These are phyloP conservation scores for Friedmanniomyces endolithicus DNA, from an alignment of 495 filamentous ascomycete species.

Conservation along the genomic window DNA sequence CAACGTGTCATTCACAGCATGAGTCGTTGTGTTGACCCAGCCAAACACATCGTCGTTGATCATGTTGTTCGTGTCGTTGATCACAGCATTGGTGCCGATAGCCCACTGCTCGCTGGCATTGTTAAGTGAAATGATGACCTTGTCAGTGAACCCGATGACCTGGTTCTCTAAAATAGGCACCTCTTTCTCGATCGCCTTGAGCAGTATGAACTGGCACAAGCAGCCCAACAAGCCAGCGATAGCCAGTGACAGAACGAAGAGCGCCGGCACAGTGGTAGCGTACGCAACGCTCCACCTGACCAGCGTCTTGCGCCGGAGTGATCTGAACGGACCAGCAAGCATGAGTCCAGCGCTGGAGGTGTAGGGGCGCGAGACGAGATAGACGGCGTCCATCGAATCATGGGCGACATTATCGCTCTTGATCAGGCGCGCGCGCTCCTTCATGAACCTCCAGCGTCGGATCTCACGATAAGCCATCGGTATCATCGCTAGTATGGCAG, in stretches of 20 bases:
- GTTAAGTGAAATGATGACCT: conserved; percentile 60
- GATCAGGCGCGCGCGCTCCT: conserved; percentile 54
- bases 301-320: conserved; percentile 53
- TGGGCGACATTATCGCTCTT: conserved; percentile 40
- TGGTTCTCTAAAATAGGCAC: conserved; percentile 63
- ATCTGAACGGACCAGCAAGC: conserved; percentile 54
- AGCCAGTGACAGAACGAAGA: conserved; percentile 78
- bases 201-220: conserved; percentile 70
- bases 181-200: conserved; percentile 58
- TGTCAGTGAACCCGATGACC: conserved; percentile 68
- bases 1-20: conserved; percentile 72
- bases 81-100: conserved; percentile 57
- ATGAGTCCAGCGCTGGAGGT: conserved; percentile 59
- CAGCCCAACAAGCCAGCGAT: conserved; percentile 75
- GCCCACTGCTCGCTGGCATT: conserved; percentile 70
- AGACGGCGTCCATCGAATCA: conserved; percentile 80
- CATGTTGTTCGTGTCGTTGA: conserved; percentile 51
- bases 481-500: conserved; percentile 58
- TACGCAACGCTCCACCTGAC: conserved; percentile 82
- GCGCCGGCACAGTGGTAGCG: conserved; percentile 65
- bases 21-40: conserved; percentile 75
- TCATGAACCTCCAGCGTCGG: conserved; percentile 60
- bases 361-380: conserved; percentile 70
- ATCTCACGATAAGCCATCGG: conserved; percentile 73
- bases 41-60: conserved; percentile 78